Evolutionary conservation across 2,329 filamentous ascomycete species (phyloP).

Genomic region (Ceratocystis cacaofunesta): DNA sequence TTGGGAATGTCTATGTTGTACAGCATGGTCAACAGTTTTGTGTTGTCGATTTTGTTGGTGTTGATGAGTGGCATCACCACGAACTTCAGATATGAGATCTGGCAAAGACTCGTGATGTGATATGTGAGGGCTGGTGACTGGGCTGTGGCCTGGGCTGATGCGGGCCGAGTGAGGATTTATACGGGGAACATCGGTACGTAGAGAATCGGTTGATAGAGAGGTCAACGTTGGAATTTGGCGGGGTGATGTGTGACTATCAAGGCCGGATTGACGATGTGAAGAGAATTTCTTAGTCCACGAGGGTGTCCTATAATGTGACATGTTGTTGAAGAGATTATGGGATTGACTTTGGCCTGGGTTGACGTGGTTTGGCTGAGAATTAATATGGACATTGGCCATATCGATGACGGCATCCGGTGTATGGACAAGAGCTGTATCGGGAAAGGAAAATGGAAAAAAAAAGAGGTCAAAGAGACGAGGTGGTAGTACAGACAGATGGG

Average conservation of each 20-base stretch:
- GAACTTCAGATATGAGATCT: background rate
- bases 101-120: background rate
- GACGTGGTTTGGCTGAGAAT: background rate
- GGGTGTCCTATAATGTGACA: slow-evolving; percentile 13
- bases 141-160: background rate
- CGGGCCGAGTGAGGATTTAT: background rate
- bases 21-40: background rate
- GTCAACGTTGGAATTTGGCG: slow-evolving; percentile 3
- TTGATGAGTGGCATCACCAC: background rate
- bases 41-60: background rate
- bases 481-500: background rate
- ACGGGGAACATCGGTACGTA: background rate
- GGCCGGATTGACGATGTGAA: slow-evolving; percentile 16
- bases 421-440: background rate
- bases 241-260: slow-evolving; percentile 13
- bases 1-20: background rate
- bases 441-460: background rate
- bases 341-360: background rate
- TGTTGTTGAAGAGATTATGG: slow-evolving; percentile 12
- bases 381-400: background rate
- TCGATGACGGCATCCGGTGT: slow-evolving; percentile 1
- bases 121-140: background rate
- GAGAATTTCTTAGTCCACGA: slow-evolving; percentile 16
- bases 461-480: background rate
- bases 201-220: background rate